Conservation (phyloP, 2,329 filamentous ascomycete genomes). For the Venturia carpophila region DNA sequence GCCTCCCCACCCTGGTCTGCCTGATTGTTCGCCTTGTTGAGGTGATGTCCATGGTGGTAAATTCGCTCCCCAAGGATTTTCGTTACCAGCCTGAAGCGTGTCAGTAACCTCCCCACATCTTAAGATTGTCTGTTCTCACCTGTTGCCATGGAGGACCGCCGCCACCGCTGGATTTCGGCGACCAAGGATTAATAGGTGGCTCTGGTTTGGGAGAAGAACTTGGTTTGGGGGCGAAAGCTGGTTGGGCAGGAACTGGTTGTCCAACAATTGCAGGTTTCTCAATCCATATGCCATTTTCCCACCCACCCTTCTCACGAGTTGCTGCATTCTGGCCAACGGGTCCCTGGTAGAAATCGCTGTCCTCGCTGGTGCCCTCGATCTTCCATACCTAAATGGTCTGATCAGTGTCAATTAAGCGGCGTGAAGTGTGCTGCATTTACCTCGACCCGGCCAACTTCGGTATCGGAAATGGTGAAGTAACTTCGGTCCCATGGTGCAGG, state of each 20-base stretch:
- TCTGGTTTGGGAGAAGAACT: not conserved
- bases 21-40: not conserved
- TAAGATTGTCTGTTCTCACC: not conserved
- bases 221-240: not conserved
- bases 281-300: constrained; percentile 12
- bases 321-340: not conserved
- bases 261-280: not conserved
- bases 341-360: not conserved
- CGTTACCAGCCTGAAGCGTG: not conserved
- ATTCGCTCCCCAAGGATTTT: not conserved
- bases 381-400: constrained; percentile 15
- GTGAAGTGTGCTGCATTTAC: constrained; percentile 36
- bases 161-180: not conserved
- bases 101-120: not conserved
- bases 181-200: not conserved
- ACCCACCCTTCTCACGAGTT: constrained; percentile 1
- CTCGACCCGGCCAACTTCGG: constrained; percentile 79
- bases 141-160: constrained; percentile 6
- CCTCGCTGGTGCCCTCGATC: not conserved
- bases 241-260: not conserved
- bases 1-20: not conserved
- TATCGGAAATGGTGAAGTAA: constrained; percentile 83
- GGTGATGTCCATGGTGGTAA: not conserved
- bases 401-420: not conserved
- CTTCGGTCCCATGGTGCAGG: constrained; percentile 80